Conservation (phyloP, 139 green algal species). For the Chlorella sp. region DNA sequence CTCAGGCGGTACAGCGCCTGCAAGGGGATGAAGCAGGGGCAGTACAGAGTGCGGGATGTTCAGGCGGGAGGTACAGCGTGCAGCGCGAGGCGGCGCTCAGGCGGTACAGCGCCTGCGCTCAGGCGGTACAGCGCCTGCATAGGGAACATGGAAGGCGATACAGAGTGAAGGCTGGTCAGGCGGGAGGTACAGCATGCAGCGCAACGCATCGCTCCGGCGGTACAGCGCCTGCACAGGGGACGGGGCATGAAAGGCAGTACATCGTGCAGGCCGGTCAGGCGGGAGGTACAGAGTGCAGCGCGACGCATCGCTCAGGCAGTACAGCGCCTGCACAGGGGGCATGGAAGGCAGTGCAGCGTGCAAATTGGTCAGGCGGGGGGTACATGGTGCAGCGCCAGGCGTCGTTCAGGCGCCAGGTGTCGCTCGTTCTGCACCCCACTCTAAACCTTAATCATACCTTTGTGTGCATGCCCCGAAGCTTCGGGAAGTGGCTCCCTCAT, state of each 20-base stretch:
- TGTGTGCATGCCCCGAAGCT: no score
- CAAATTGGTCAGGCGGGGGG: no score
- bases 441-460: background rate
- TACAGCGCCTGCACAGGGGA: background rate
- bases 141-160: background rate
- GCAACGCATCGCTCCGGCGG: no score
- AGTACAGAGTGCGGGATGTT: background rate
- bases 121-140: background rate
- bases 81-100: background rate
- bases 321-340: background rate
- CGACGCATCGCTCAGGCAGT: background rate
- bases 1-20: slow-evolving; percentile 8
- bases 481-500: no score
- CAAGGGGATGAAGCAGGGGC: background rate
- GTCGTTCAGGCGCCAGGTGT: no score
- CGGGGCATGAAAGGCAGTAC: background rate
- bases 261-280: background rate
- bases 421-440: background rate
- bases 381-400: no score
- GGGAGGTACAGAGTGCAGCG: background rate
- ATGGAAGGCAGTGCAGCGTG: no score
- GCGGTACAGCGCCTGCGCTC: background rate
- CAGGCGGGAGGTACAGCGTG: background rate
- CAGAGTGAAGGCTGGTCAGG: no score
- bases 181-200: no score